Evolutionary conservation across 2,329 filamentous ascomycete genomes (phyloP), one percentile per base, ranked within the genome.

Genomic region (Truncatella angustata): DNA sequence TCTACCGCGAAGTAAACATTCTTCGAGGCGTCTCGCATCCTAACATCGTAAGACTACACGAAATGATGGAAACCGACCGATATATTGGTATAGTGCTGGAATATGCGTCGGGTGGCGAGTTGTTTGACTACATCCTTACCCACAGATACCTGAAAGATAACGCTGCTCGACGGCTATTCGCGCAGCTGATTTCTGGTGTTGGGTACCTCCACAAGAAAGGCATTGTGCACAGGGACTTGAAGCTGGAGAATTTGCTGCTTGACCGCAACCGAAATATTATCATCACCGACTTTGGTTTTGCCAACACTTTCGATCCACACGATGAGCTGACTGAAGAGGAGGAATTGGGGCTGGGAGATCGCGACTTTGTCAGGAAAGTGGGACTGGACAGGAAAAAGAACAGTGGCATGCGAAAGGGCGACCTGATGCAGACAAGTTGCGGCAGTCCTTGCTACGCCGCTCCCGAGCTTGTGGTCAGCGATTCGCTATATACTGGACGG

Each of bases 241-340:
- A 99, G 73, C 79, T 99, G 43, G 94, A 99, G 73, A 99, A 99
- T 66, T 71, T 99, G 63, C 80, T 99, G 34, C 80, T 99, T 48
- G 94, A 99, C 72, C 87, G 93, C 57, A 97, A 99, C 67, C 88
- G 91, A 57, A 99, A 99, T 75, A 97, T 99, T 66, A 99, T 99
- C 73, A 99, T 99, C 66, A 99, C 94, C 14, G 94, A 99, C 73
- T 99, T 99, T 72, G 94, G 94, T 16, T 99, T 99, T 68, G 94
- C 94, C 60, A 99, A 99, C 71, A 97, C 92, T 0, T 99, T 99
- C 66, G 89, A 97, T 65, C 84, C 94, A 0, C 74, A 78, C 32
- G 94, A 99, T 65, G 91, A 97, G 68, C 79, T 99, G 35, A 84
- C 83, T 4, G 91, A 96, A 54, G 92, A 97, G 54, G 88, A 97